Percentiles rank a stretch among this genome's conserved stretches.
Evolutionary conservation across 1,284 basidiomycete species (phyloP).

Genomic region (Sanguinoderma infundibulare): DNA sequence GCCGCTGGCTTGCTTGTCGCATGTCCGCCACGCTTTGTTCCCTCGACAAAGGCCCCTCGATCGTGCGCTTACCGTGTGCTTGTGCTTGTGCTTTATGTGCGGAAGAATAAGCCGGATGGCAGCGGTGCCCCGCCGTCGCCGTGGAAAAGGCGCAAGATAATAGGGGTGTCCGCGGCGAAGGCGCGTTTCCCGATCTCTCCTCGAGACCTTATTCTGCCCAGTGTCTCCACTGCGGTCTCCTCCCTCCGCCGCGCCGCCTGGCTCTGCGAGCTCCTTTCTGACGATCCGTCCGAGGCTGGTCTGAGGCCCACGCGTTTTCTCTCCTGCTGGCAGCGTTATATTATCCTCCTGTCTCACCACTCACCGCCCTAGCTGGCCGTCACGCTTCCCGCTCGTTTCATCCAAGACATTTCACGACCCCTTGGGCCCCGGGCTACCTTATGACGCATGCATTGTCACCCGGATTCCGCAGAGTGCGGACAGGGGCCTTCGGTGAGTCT

Average conservation of each 20-base stretch:
- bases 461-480: constrained; percentile 45
- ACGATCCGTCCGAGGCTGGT: constrained; percentile 11
- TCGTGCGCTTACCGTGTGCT: not conserved
- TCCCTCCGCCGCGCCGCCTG: not conserved
- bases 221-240: constrained; percentile 4
- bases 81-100: constrained; percentile 2
- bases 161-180: not conserved
- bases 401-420: constrained; percentile 1
- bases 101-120: constrained; percentile 9
- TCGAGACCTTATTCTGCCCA: constrained; percentile 14
- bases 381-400: not conserved
- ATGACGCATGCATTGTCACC: constrained; percentile 40
- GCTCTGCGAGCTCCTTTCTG: constrained; percentile 12
- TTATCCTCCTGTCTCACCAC: not conserved
- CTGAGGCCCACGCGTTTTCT: constrained; percentile 9
- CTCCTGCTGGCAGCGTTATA: constrained; percentile 14
- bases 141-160: constrained; percentile 8
- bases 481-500: constrained; percentile 45
- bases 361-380: not conserved
- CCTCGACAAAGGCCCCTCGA: not conserved
- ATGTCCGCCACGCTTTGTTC: constrained; percentile 7
- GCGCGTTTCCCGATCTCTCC: constrained; percentile 1
- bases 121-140: constrained; percentile 1
- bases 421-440: not conserved
- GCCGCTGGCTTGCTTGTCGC: not conserved